Evolutionary conservation across 2,329 filamentous ascomycete species (phyloP).

Genomic region (Exophiala phaeomuriformis): DNA sequence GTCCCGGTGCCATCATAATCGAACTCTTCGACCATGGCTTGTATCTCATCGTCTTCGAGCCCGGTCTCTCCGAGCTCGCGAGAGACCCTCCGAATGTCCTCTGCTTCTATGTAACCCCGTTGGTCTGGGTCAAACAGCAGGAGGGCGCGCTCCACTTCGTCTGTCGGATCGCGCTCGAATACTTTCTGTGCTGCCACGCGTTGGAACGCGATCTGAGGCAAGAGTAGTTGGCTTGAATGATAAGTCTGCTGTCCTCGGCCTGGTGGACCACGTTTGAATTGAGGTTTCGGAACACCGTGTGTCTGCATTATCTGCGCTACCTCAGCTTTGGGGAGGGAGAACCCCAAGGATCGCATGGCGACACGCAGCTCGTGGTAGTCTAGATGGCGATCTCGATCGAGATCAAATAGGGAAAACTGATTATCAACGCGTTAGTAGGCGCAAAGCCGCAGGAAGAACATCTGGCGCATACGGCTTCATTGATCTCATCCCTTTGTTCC

Average conservation of each 20-base stretch:
- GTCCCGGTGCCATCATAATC: constrained; percentile 88
- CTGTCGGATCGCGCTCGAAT: constrained; percentile 71
- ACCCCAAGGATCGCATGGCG: constrained; percentile 88
- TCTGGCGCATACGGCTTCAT: constrained; percentile 64
- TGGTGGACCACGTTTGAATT: constrained; percentile 39
- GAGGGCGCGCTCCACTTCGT: constrained; percentile 88
- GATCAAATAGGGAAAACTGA: constrained; percentile 90
- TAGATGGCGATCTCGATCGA: constrained; percentile 87
- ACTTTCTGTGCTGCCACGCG: constrained; percentile 73
- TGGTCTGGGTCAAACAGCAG: constrained; percentile 84
- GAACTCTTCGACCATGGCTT: constrained; percentile 97
- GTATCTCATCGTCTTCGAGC: constrained; percentile 83
- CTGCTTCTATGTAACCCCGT: constrained; percentile 85
- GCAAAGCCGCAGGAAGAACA: not conserved
- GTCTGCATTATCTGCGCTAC: constrained; percentile 72
- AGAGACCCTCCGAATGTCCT: constrained; percentile 79
- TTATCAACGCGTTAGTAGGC: not conserved
- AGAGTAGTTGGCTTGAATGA: constrained; percentile 59
- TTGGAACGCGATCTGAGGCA: constrained; percentile 67
- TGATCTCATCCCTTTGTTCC: constrained; percentile 87
- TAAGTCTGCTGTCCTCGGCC: constrained; percentile 33
- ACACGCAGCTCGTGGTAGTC: constrained; percentile 99
- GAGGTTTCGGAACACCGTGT: constrained; percentile 66
- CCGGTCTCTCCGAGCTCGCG: constrained; percentile 81
- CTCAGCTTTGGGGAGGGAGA: constrained; percentile 79